Evolutionary conservation across 2,329 filamentous ascomycete genomes (phyloP).

Genomic region (Cercospora brassicicola): DNA sequence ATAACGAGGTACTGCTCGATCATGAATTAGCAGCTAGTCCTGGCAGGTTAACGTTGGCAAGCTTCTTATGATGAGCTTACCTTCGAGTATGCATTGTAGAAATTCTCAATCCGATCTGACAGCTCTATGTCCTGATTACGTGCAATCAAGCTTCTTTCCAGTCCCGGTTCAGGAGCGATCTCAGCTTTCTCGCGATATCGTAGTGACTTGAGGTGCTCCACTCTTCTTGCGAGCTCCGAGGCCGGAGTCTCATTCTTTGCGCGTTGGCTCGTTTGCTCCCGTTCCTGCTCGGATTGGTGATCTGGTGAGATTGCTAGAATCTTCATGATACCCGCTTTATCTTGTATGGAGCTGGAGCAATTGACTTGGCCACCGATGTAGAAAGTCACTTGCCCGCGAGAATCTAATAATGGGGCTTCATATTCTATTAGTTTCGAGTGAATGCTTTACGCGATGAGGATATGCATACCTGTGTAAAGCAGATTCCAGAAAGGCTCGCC

Average conservation of each 20-base stretch:
- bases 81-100: slow-evolving; percentile 50
- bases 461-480: slow-evolving; percentile 42
- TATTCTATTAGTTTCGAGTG: slow-evolving; percentile 35
- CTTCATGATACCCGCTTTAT: slow-evolving; percentile 53
- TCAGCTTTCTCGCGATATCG: slow-evolving; percentile 5
- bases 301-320: slow-evolving; percentile 40
- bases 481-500: slow-evolving; percentile 60
- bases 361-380: slow-evolving; percentile 61
- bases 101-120: slow-evolving; percentile 43
- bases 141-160: slow-evolving; percentile 39
- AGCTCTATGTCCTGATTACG: slow-evolving; percentile 38
- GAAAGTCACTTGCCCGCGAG: slow-evolving; percentile 51
- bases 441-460: not conserved
- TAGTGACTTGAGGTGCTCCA: not conserved
- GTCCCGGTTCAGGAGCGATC: slow-evolving; percentile 35
- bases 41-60: no score
- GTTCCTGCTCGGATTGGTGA: not conserved
- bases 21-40: not conserved
- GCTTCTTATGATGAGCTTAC: slow-evolving; percentile 27
- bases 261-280: not conserved
- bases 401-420: slow-evolving; percentile 50
- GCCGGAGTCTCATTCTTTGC: not conserved
- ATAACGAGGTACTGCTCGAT: slow-evolving; percentile 43
- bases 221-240: not conserved
- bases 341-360: slow-evolving; percentile 56